These are phyloP conservation scores for Starmerella vitae DNA, from an alignment of 805 yeast species.

Conservation along the genomic window DNA sequence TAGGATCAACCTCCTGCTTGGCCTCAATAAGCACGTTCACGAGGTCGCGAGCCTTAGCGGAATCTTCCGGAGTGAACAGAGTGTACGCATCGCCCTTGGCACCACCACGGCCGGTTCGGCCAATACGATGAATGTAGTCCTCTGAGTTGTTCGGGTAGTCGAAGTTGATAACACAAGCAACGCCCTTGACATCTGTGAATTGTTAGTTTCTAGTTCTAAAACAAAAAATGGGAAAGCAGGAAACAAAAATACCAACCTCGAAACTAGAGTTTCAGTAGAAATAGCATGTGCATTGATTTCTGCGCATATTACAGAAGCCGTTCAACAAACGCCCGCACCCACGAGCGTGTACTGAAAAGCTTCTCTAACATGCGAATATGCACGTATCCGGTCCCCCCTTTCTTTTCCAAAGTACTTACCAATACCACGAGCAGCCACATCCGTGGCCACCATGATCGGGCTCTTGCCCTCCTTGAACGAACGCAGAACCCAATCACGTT, in stretches of 20 bases:
- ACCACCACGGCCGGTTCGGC: slow-evolving; percentile 99
- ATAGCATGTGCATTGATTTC: background rate
- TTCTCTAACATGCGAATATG: slow-evolving; percentile 19
- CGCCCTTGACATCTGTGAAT: slow-evolving; percentile 81
- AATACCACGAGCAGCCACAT: slow-evolving; percentile 99
- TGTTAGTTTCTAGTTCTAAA: slow-evolving; percentile 25
- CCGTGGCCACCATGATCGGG: slow-evolving; percentile 98
- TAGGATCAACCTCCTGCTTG: slow-evolving; percentile 76
- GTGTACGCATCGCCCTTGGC: slow-evolving; percentile 90
- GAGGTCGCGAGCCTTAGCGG: slow-evolving; percentile 79
- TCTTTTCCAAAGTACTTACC: slow-evolving; percentile 15
- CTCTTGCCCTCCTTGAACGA: slow-evolving; percentile 88
- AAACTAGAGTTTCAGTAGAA: slow-evolving; percentile 2
- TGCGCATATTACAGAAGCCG: slow-evolving; percentile 14
- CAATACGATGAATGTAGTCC: slow-evolving; percentile 97
- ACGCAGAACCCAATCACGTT: slow-evolving; percentile 95
- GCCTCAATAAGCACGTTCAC: slow-evolving; percentile 90
- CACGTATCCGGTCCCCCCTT: too few relatives aligned
- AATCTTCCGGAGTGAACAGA: slow-evolving; percentile 77
- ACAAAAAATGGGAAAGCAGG: background rate
- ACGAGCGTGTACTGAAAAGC: slow-evolving; percentile 13
- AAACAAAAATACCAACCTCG: background rate
- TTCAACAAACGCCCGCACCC: slow-evolving; percentile 13
- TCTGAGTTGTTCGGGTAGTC: slow-evolving; percentile 98
- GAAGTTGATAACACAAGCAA: slow-evolving; percentile 80